Evolutionary conservation across 1,139 yeast species (phyloP), one percentile per base, ranked within the genome.

Genomic region (Lodderomyces metapsilosis): DNA sequence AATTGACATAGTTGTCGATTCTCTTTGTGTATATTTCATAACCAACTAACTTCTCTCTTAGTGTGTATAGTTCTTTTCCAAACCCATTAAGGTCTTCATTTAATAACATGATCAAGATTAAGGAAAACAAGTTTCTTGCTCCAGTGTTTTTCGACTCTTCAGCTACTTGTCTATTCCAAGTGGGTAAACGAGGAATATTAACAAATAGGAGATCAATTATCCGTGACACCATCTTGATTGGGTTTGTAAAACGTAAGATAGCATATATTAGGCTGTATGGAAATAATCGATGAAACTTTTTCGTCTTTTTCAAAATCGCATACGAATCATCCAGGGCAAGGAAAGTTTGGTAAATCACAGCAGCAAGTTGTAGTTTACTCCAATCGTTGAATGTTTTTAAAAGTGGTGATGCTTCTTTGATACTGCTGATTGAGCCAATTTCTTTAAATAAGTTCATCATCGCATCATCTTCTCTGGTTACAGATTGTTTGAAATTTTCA

Each of bases 361-460:
- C 88, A 0, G 96, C 88, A 17, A 88, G 65, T 56, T 89, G 94
- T 17, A 89, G 76, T 45, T 87, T 80, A 48, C 84, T 78, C 88
- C 96, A 84, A 48, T 87, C 88, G 34, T 88, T 71, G 48, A 89
- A 84, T 36, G 86, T 77, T 48, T 71, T 71, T 40, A 89, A 67
- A 38, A 84, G 70, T 1, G 86, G 84, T 3, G 92, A 79, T 41
- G 88, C 67, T n/a, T 84, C 78, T 20, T 66, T 64, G n/a, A 86
- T 72, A 16, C 67, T 67, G 1, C 69, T 61, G 34, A 80, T 74
- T 1, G 62, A 60, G 36, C 84, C 84, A 27, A 91, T 68, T 52
- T 88, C 95, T 35, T 67, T 54, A 50, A 85, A 83, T n/a, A 85
- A 56, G 20, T 67, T 62, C 8, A 69, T 64, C 27, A 83, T 57